phyloP scores from a whole-genome alignment of 148 eudicot species.

The Rhododendron kiyosumense region DNA sequence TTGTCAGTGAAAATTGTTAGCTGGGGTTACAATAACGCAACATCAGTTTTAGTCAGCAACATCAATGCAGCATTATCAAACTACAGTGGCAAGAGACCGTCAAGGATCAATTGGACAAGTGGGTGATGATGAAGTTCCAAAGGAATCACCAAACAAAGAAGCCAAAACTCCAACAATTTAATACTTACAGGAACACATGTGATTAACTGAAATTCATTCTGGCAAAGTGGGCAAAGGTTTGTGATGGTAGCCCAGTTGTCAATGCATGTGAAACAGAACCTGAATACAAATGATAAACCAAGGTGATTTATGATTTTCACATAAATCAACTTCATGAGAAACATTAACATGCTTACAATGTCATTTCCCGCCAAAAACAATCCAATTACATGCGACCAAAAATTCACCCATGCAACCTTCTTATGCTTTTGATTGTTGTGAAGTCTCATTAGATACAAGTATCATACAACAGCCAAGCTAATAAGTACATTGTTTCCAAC shows the following conservation, averaged over 20 bases:
- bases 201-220: slow-evolving; percentile 88
- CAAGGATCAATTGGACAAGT: background rate
- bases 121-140: background rate
- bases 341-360: background rate
- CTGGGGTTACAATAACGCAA: background rate
- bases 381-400: background rate
- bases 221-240: slow-evolving; percentile 95
- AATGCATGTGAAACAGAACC: slow-evolving; percentile 96
- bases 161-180: background rate
- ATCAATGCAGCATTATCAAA: background rate
- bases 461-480: background rate
- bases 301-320: background rate
- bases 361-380: background rate
- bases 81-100: background rate
- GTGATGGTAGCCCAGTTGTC: slow-evolving; percentile 97
- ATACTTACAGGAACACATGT: slow-evolving; percentile 95
- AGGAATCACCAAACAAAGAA: background rate
- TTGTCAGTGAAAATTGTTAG: slow-evolving; percentile 9
- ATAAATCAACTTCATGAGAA: background rate
- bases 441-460: background rate
- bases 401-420: background rate
- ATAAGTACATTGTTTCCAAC: background rate
- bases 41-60: background rate
- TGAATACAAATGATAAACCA: slow-evolving; percentile 28
- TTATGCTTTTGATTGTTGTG: background rate